phyloP scores from a whole-genome alignment of 345 rosid species.

The Garcia nutans region DNA sequence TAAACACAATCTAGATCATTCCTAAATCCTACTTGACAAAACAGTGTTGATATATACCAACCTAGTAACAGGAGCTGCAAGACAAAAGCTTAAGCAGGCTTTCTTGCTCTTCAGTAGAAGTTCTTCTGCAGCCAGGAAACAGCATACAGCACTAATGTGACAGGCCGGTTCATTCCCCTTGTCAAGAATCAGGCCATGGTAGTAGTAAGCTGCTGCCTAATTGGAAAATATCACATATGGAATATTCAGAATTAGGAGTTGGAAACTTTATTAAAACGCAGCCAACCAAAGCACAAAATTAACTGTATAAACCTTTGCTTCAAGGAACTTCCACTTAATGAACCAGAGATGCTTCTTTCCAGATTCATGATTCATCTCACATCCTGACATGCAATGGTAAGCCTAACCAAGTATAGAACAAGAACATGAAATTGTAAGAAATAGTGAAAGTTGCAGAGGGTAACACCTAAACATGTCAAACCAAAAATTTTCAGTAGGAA shows the following conservation, averaged over 20 bases:
- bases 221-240: neutral
- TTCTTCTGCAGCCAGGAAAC: slow-evolving; percentile 86
- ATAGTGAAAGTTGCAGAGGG: neutral
- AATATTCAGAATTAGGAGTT: neutral
- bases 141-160: slow-evolving; percentile 67
- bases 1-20: neutral
- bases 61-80: slow-evolving; percentile 80
- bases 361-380: slow-evolving; percentile 41
- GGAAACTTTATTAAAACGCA: slow-evolving; percentile 6
- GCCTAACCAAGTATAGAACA: slow-evolving; percentile 45
- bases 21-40: neutral
- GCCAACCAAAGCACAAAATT: neutral
- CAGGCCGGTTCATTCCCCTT: slow-evolving; percentile 75
- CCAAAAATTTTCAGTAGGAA: neutral
- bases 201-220: slow-evolving; percentile 91
- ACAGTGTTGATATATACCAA: slow-evolving; percentile 21
- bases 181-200: slow-evolving; percentile 83
- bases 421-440: neutral
- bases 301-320: slow-evolving; percentile 67
- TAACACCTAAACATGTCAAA: neutral
- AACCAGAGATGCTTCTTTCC: slow-evolving; percentile 78
- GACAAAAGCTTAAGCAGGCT: slow-evolving; percentile 77
- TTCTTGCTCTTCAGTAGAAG: slow-evolving; percentile 80
- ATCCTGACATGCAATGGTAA: slow-evolving; percentile 57
- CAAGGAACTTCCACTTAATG: slow-evolving; percentile 88